Conservation (phyloP, 2,329 filamentous ascomycete genomes). For the Cladosporium sp. region DNA sequence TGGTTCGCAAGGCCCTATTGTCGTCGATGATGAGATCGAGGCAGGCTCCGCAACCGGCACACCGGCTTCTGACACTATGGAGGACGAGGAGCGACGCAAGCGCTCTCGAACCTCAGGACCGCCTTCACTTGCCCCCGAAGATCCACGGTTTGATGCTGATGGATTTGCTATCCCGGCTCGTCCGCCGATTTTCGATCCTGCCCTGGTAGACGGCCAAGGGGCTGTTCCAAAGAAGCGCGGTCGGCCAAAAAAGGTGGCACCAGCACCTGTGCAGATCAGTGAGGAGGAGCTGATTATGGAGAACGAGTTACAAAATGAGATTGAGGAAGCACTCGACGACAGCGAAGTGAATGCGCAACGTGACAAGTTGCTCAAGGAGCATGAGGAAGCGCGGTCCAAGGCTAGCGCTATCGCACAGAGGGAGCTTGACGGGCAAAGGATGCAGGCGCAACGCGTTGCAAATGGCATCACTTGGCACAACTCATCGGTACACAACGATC, state of each 20-base stretch:
- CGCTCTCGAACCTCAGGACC: background rate
- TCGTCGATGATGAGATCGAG: slow-evolving; percentile 17
- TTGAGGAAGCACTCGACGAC: slow-evolving; percentile 33
- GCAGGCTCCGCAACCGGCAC: slow-evolving; percentile 10
- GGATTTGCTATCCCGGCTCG: slow-evolving; percentile 38
- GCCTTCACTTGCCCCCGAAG: slow-evolving; percentile 12
- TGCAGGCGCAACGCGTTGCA: slow-evolving; percentile 46
- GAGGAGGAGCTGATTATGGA: slow-evolving; percentile 46
- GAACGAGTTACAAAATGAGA: slow-evolving; percentile 43
- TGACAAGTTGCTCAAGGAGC: slow-evolving; percentile 27
- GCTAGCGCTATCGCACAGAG: slow-evolving; percentile 27
- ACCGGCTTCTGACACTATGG: slow-evolving; percentile 1
- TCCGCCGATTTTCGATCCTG: slow-evolving; percentile 23
- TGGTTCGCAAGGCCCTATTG: slow-evolving; percentile 3
- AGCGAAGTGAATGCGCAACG: slow-evolving; percentile 26
- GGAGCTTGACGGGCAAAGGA: slow-evolving; percentile 40
- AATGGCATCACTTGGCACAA: slow-evolving; percentile 43
- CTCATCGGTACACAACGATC: slow-evolving; percentile 17
- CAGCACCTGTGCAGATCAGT: slow-evolving; percentile 32
- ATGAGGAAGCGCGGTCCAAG: slow-evolving; percentile 26
- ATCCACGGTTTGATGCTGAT: slow-evolving; percentile 35
- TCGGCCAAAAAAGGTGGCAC: slow-evolving; percentile 27
- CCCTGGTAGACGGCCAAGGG: slow-evolving; percentile 6
- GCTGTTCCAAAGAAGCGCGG: slow-evolving; percentile 32
- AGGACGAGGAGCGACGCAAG: slow-evolving; percentile 12